Evolutionary conservation across 2,329 filamentous ascomycete genomes (phyloP), one percentile per base, ranked within the genome.

Genomic region (Macroventuria anomochaeta): DNA sequence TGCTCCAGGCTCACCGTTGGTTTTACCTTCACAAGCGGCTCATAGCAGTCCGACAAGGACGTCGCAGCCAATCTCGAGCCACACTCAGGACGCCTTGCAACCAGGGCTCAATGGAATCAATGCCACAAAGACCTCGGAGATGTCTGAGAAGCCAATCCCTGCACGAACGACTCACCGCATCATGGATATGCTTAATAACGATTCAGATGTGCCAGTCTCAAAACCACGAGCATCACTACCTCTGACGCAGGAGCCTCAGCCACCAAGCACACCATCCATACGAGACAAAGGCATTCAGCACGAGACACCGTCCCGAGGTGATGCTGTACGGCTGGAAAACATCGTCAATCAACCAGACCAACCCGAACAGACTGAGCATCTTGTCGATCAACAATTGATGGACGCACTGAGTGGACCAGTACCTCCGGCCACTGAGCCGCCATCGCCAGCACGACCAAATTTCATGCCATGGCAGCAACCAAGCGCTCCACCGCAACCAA

Each of bases 161-260:
- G 61, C 59, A 21, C 65, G 69, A n/a, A 70, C 69, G 2, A 70
- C 70, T 2, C 71, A 75, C 34, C 62, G 71, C 13, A 73, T 75
- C 36, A 74, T 69, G 64, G 73, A 75, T 25, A 67, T 75, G 33
- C 44, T 75, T 15, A 75, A 74, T 32, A 62, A 74, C 36, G 70
- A 74, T 44, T 55, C 67, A 37, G 72, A 75, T 32, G 63, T 65
- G 13, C 65, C 66, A 18, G 53, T 64, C 11, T 57, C 62, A 13
- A 66, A 56, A 32, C 49, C 58, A 28, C 61, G 65, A 37, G 63
- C 66, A 26, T 43, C 61, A 28, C 61, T 59, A 26, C 46, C 57
- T 21, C 23, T 60, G 13, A 36, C 40, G 15, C 58, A 49, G 29
- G 63, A 72, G n/a, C 39, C 37, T 18, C 41, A 47, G 39, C 40